phyloP scores from a whole-genome alignment of 2,329 filamentous ascomycete species.

The Colletotrichum costaricense region DNA sequence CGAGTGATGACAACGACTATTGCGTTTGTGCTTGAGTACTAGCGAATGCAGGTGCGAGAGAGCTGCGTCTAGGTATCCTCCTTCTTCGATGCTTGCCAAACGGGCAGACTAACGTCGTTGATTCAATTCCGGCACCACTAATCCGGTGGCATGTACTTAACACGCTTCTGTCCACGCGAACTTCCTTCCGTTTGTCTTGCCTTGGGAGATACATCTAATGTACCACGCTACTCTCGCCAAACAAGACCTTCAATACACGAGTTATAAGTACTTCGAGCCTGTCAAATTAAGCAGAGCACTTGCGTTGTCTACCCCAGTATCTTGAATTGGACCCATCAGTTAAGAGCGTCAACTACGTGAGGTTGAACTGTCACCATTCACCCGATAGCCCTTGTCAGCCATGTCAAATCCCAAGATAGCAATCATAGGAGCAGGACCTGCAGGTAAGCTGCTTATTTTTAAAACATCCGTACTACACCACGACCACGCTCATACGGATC shows the following conservation, averaged over 20 bases:
- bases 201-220: too few species aligned
- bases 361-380: neutral
- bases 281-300: neutral
- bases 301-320: neutral
- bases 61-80: neutral
- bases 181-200: neutral
- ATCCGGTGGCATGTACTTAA: neutral
- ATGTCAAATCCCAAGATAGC: conserved; percentile 47
- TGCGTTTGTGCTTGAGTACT: neutral
- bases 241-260: neutral
- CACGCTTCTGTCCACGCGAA: neutral
- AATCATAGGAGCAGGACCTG: conserved; percentile 61
- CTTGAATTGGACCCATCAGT: too few species aligned
- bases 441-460: conserved; percentile 38
- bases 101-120: neutral
- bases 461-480: neutral
- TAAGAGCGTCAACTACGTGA: too few species aligned
- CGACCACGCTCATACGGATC: neutral
- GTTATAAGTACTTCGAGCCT: neutral
- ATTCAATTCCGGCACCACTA: neutral
- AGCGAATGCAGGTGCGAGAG: neutral
- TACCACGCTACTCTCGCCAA: neutral
- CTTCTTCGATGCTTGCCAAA: neutral
- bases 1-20: neutral
- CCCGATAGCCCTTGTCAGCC: neutral